These are phyloP conservation scores for Xylariaceae sp. DNA, from an alignment of 2,329 filamentous ascomycete species.

Conservation along the genomic window DNA sequence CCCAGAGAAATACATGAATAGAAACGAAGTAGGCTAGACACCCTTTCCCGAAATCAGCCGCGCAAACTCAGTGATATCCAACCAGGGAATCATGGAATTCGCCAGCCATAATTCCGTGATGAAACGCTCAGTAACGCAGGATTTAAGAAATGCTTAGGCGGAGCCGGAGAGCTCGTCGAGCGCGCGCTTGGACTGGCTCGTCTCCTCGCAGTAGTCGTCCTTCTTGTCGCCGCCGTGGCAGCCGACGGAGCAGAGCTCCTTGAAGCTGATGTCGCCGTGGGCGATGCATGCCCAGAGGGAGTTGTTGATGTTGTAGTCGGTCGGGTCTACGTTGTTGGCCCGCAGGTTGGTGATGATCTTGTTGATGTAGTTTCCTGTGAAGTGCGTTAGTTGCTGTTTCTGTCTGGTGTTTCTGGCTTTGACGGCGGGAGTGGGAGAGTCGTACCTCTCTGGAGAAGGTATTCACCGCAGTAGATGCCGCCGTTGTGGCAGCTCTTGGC, in stretches of 20 bases:
- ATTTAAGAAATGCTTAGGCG: too few relatives aligned
- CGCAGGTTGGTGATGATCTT: background rate
- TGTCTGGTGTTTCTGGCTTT: too few relatives aligned
- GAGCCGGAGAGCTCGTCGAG: background rate
- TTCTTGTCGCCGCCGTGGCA: background rate
- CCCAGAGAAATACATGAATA: too few relatives aligned
- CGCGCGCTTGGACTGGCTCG: background rate
- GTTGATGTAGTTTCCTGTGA: background rate
- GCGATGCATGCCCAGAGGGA: slow-evolving; percentile 11
- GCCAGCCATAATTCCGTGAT: too few relatives aligned
- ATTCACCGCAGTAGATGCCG: slow-evolving; percentile 14
- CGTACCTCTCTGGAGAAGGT: slow-evolving; percentile 11
- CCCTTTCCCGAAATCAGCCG: too few relatives aligned
- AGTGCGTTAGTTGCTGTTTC: background rate
- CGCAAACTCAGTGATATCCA: too few relatives aligned
- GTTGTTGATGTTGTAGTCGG: slow-evolving; percentile 10
- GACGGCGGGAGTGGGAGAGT: background rate
- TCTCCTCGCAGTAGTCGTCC: background rate
- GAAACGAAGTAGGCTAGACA: too few relatives aligned
- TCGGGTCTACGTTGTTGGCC: background rate
- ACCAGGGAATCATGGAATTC: too few relatives aligned
- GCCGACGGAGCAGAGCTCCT: slow-evolving; percentile 8
- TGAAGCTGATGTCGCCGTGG: slow-evolving; percentile 7
- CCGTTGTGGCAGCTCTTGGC: slow-evolving; percentile 11
- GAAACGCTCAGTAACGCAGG: too few relatives aligned